These are phyloP conservation scores for Penicillium italicum DNA, from an alignment of 2,329 filamentous ascomycete species.

Conservation along the genomic window DNA sequence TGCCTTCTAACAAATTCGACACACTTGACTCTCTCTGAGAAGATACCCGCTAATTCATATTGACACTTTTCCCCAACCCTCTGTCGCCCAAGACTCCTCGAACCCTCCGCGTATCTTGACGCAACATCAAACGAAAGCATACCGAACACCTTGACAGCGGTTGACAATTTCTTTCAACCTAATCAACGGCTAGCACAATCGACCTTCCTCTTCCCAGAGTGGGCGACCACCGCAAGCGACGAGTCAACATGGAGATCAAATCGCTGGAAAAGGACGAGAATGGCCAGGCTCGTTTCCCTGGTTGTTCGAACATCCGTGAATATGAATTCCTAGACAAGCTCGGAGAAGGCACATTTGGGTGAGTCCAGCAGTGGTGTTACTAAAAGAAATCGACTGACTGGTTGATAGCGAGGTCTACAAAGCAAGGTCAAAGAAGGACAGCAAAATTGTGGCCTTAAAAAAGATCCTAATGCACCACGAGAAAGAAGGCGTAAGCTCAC, in stretches of 20 bases:
- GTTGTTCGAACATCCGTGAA: conserved; percentile 63
- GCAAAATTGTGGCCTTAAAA: conserved; percentile 80
- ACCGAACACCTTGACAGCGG: background rate
- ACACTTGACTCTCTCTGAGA: background rate
- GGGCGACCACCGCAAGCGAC: background rate
- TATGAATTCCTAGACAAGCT: conserved; percentile 54
- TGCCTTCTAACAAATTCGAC: background rate
- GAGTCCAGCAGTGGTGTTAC: conserved; percentile 30
- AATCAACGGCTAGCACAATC: background rate
- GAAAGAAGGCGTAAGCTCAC: conserved; percentile 73
- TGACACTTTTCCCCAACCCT: background rate
- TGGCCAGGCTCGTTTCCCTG: conserved; percentile 63
- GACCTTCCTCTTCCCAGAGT: background rate
- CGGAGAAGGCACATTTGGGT: conserved; percentile 94
- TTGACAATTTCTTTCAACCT: background rate
- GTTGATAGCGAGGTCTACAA: conserved; percentile 78
- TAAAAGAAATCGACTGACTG: conserved; percentile 11
- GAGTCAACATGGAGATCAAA: conserved; percentile 32
- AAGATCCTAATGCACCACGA: conserved; percentile 99
- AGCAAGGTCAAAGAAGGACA: conserved; percentile 71
- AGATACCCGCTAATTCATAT: background rate
- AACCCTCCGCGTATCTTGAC: background rate
- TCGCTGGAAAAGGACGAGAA: conserved; percentile 47
- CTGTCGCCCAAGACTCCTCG: background rate
- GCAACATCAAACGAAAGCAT: background rate